Base-by-base conservation (phyloP, 164 flowering plant genomes). In the Dillenia suffruticosa region DNA sequence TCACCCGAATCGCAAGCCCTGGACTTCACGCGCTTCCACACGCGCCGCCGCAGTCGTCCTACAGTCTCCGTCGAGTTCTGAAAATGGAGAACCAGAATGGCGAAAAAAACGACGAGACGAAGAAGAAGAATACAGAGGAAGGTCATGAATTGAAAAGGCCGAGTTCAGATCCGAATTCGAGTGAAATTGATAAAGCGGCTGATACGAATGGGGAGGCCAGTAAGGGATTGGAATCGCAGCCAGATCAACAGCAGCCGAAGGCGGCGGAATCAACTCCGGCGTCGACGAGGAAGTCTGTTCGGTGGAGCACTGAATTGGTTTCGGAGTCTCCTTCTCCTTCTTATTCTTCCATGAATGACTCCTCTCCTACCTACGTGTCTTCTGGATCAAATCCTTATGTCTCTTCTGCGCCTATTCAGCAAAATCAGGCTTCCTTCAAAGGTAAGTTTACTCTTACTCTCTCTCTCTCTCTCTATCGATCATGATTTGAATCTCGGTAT, bases 231-330 rank as follows among this genome's bases (percentile, higher is more conserved):
- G 40, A 32, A 5, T 32, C 40, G 40, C 40, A 32, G 40, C 4
- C 40, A 32, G 40, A 32, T 32, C 40, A 32, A 32, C 40, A 32
- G 40, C 40, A 32, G 40, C 67, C 71, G 24, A 49, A 63, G 58
- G 32, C 44, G n/a, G 46, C 62, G 52, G 59, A 56, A 44, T 22
- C 40, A 32, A 32, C 40, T 32, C 6, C 40, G 40, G 40, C 6
- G 40, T 32, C 40, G 6, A 6, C 79, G 56, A 76, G 46, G 72
- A 86, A 83, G 63, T 74, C 88, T 64, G 88, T 86, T 59, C 70
- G 69, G 49, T 86, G 91, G 91, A 86, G 88, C 66, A 67, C 87
- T 58, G 82, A 86, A 13, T 68, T 84, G 80, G 91, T 86, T 9
- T 44, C 69, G 44, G 84, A 80, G 63, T 66, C 77, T 46, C 64